Base-by-base conservation (phyloP, 2,329 filamentous ascomycete species). In the Cadophora sp. region DNA sequence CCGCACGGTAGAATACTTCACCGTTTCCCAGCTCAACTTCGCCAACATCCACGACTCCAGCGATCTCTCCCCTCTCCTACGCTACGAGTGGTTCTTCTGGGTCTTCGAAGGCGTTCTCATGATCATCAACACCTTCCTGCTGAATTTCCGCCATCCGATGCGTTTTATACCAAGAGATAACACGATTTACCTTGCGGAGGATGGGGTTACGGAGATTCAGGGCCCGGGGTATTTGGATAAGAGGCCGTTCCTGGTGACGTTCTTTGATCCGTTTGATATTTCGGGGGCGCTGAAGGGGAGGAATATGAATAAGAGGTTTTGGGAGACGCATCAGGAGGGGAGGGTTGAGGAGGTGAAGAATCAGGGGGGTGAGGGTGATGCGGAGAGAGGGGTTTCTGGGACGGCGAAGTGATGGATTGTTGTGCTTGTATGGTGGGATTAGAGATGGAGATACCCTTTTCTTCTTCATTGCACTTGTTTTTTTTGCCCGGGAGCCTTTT, bases 21-120 rank as follows among this genome's bases (percentile, higher is more conserved):
- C 79, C 60, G 74, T 84, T n/a, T 78, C 81, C 0, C 70, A 76
- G 30, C 75, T 83, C 14, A 77, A 83, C 27, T 78, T 78, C 7
- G 78, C 76, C 22, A 70, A 76, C 51, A 36, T 51, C 0, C 77
- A 79, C 36, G 73, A 80, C 43, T 75, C 77, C 3, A 70, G 61
- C 36, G 72, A 70, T 1, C 68, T 84, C 1, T 82, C 79, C 13
- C 81, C 83, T 0, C 76, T 86, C 24, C 67, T 87, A n/a, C 80
- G 84, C 24, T 84, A 87, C 70, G 85, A 89, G 75, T 85, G 82
- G 81, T 88, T 82, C 75, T 88, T 88, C 68, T 87, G 84, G 71
- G 79, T 87, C 22, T 88, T 88, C 66, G 86, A 89, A 76, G 83
- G 80, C 1, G 70, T 73, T 0, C 74, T 86, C 14, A 88, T 88